Conservation (phyloP, 2,329 filamentous ascomycete species). For the Phialophora chinensis region DNA sequence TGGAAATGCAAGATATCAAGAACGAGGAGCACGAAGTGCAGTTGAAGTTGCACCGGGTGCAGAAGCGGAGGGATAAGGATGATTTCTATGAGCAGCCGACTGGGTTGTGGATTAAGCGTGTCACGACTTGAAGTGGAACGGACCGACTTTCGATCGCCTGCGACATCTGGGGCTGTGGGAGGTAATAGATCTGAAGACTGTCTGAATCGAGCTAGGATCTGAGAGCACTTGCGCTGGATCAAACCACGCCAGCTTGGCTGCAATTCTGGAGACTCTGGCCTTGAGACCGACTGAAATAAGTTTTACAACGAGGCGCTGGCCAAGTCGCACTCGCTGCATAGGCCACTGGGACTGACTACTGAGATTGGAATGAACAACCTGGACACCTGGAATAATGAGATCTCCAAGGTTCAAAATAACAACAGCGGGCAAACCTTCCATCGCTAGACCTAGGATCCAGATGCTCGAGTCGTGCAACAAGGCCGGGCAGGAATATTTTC, state of each 20-base stretch:
- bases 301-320: neutral
- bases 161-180: neutral
- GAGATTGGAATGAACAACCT: neutral
- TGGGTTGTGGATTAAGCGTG: slow-evolving; percentile 77
- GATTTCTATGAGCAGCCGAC: slow-evolving; percentile 61
- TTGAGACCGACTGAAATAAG: neutral
- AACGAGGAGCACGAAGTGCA: slow-evolving; percentile 80
- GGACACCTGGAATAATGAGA: neutral
- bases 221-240: neutral
- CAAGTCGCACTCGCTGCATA: neutral
- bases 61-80: slow-evolving; percentile 75
- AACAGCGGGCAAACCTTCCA: neutral
- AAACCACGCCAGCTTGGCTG: neutral
- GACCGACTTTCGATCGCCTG: neutral
- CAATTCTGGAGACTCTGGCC: neutral
- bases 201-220: neutral
- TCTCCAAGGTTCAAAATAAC: neutral
- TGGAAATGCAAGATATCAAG: slow-evolving; percentile 73
- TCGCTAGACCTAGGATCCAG: neutral
- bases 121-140: slow-evolving; percentile 62
- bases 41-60: slow-evolving; percentile 73
- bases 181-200: neutral
- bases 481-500: neutral
- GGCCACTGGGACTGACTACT: neutral
- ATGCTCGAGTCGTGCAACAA: neutral